Conservation (phyloP, 139 green algal species). For the Microglena sp. region DNA sequence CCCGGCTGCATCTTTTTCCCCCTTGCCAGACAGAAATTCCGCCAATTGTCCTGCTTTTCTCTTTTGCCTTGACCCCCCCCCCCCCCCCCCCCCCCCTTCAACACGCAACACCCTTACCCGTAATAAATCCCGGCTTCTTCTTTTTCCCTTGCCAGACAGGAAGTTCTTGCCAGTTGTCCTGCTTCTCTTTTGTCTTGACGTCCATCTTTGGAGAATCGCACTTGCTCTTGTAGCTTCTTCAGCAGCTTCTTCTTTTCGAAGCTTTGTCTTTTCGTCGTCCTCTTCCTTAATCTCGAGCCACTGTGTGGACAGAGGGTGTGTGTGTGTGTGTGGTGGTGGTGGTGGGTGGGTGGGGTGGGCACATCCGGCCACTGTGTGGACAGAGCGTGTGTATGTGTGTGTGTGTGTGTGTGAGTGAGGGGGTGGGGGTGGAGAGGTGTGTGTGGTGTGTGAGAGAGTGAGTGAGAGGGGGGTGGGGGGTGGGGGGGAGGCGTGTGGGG, state of each 20-base stretch:
- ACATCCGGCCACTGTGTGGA: too few relatives aligned
- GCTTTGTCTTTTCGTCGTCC: conserved; percentile 70
- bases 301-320: conserved; percentile 26
- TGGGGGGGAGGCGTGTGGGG: too few relatives aligned
- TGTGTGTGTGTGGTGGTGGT: neutral
- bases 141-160: conserved; percentile 60
- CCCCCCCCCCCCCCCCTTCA: too few relatives aligned
- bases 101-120: conserved; percentile 21
- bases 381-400: neutral
- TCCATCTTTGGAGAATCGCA: conserved; percentile 71
- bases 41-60: too few relatives aligned
- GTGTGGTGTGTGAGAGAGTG: neutral
- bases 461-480: neutral
- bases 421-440: neutral
- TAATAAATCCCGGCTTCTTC: conserved; percentile 55
- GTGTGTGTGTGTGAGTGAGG: neutral
- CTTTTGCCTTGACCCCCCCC: too few relatives aligned
- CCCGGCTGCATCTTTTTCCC: too few relatives aligned
- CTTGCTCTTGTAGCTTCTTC: conserved; percentile 78
- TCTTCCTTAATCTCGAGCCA: conserved; percentile 67
- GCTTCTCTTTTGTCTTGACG: conserved; percentile 41
- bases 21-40: too few relatives aligned
- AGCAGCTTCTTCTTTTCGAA: conserved; percentile 75
- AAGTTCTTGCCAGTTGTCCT: conserved; percentile 61
- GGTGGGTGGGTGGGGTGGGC: neutral